Conservation (phyloP, 495 filamentous ascomycete genomes). For the Schizothecium vesticola region DNA sequence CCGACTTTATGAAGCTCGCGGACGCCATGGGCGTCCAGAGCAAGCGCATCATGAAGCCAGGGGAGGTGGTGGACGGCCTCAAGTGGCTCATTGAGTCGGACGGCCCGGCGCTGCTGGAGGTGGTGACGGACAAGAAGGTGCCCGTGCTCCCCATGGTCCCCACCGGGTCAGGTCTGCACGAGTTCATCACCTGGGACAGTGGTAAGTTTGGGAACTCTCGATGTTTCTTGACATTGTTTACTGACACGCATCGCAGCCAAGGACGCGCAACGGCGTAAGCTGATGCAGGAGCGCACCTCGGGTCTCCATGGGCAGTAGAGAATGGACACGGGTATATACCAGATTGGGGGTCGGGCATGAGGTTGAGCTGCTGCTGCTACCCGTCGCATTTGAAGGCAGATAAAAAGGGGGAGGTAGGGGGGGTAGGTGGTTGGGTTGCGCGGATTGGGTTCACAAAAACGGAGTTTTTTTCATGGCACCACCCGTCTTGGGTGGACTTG, state of each 20-base stretch:
- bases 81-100: constrained; percentile 84
- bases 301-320: constrained; percentile 41
- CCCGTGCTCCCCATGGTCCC: constrained; percentile 97
- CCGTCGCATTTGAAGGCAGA: constrained; percentile 4
- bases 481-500: not conserved
- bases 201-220: constrained; percentile 40
- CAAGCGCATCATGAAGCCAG: constrained; percentile 57
- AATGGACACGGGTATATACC: not conserved
- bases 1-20: constrained; percentile 78
- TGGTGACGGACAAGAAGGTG: constrained; percentile 78
- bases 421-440: not conserved
- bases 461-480: not conserved
- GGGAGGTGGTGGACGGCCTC: constrained; percentile 69
- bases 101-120: constrained; percentile 66
- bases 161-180: constrained; percentile 76
- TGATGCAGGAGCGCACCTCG: constrained; percentile 65
- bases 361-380: not conserved
- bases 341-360: not conserved
- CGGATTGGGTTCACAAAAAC: not conserved
- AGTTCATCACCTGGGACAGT: constrained; percentile 88
- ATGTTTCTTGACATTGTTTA: constrained; percentile 15
- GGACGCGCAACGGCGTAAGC: constrained; percentile 64
- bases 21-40: constrained; percentile 78
- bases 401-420: constrained; percentile 3
- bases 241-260: constrained; percentile 53